Base-by-base conservation (phyloP, 2,329 filamentous ascomycete species). In the Penicillium sp. region DNA sequence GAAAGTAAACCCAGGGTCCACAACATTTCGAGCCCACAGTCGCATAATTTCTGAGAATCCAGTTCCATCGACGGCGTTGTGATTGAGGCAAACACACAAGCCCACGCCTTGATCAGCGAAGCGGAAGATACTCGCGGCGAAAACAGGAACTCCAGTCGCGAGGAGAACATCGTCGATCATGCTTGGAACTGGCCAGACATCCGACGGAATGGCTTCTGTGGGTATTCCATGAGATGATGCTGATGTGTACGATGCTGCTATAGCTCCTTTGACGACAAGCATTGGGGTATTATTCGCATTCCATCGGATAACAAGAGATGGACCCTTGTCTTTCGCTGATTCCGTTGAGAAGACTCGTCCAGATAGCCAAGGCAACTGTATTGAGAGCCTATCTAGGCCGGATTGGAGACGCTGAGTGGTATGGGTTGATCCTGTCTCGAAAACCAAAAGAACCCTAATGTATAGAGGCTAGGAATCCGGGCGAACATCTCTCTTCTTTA, bases 91-190 rank as follows among this genome's bases (percentile, higher is more conserved):
- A 19, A 60, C 19, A 11, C 50, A 56, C 9, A 59, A 29, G 18
- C 55, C 58, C 13, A 51, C 7, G 2, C 46, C 55, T 9, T 42
- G 48, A 23, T 56, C 49, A 5, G 46, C 32, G 43, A 60, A 60
- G 32, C 52, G 52, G 36, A 60, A 60, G 2, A 50, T 5, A n/a
- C 58, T 58, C 2, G 49, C 19, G 6, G 58, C 52, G 8, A 60
- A 58, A n/a, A 60, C 49, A 16, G 47, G 55, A 3, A 18, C 49
- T 0, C 52, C 52, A 5, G 14, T 35, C 10, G 19, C 27, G 4
- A 41, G 18, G 19, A 34, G 34, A 2, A 27, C 23, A 7, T 46
- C n/a, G n/a, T 46, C 43, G 16, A 34, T 35, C 43, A 46, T 46
- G 3, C 23, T 16, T 13, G 43, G 14, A 0, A 46, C 23, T n/a